phyloP scores from a whole-genome alignment of 306 rosid genomes.

The Vicia villosa region DNA sequence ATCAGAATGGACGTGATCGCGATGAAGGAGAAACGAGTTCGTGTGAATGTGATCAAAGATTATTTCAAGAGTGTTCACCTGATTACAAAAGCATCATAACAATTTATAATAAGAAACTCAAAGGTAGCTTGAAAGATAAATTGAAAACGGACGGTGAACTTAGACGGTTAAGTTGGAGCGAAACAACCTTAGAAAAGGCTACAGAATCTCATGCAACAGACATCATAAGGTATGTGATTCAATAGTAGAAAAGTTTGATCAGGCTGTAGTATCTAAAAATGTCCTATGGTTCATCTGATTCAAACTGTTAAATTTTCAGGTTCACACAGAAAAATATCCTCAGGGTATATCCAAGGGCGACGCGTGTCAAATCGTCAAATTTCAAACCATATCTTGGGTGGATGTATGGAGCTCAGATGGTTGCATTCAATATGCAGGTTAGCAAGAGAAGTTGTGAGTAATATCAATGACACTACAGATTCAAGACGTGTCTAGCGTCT shows the following conservation, averaged over 20 bases:
- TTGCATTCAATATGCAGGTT: slow-evolving; percentile 99
- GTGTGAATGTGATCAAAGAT: slow-evolving; percentile 43
- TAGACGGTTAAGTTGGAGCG: slow-evolving; percentile 88
- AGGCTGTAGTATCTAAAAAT: background rate
- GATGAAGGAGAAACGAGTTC: slow-evolving; percentile 48
- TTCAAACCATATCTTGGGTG: slow-evolving; percentile 87
- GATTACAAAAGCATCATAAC: slow-evolving; percentile 74
- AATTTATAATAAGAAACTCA: slow-evolving; percentile 73
- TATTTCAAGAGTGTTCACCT: slow-evolving; percentile 48
- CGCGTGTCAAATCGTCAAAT: slow-evolving; percentile 77
- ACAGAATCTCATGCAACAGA: slow-evolving; percentile 63
- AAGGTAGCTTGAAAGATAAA: slow-evolving; percentile 70
- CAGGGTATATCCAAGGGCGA: slow-evolving; percentile 80
- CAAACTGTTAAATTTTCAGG: slow-evolving; percentile 47
- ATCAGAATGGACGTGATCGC: slow-evolving; percentile 62
- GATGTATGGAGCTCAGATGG: slow-evolving; percentile 98
- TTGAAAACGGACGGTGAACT: slow-evolving; percentile 59
- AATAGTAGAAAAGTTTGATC: slow-evolving; percentile 5
- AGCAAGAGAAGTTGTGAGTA: slow-evolving; percentile 15
- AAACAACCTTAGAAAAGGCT: slow-evolving; percentile 72
- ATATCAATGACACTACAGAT: background rate
- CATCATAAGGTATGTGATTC: slow-evolving; percentile 62
- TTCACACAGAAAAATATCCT: slow-evolving; percentile 81
- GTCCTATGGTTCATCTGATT: slow-evolving; percentile 28
- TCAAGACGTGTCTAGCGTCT: background rate